A percentile compares a stretch with the other conserved stretches of the same genome.
Evolutionary conservation across 225 moss, liverwort and hornwort species (phyloP).

Genomic region (Anthoceros angustus): DNA sequence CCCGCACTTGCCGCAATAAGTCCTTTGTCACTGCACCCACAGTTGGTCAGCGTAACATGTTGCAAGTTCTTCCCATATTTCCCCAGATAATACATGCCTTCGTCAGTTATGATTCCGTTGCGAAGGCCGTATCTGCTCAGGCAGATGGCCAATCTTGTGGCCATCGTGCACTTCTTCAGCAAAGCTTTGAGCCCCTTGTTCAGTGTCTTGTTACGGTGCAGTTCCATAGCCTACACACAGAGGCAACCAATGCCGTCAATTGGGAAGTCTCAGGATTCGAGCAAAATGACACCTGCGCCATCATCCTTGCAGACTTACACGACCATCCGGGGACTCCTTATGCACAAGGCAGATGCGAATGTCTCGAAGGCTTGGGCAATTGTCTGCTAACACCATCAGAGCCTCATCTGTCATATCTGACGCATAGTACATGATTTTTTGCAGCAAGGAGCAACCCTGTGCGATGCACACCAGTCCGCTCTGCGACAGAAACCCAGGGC

Average conservation of each 20-base stretch:
- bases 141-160: conserved; percentile 39
- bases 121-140: conserved; percentile 39
- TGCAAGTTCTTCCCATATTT: conserved; percentile 30
- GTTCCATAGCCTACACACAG: conserved; percentile 30
- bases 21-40: conserved; percentile 36
- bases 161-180: conserved; percentile 30
- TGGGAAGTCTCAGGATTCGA: not conserved
- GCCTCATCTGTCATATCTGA: conserved; percentile 47
- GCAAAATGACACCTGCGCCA: not conserved
- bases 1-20: conserved; percentile 30
- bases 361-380: conserved; percentile 29
- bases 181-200: conserved; percentile 36
- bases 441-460: conserved; percentile 31
- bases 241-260: not conserved
- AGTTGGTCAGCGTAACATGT: conserved; percentile 42
- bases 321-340: conserved; percentile 14
- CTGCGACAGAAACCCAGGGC: conserved; percentile 37
- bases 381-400: conserved; percentile 30
- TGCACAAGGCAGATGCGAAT: conserved; percentile 50
- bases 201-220: conserved; percentile 41
- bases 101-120: conserved; percentile 33
- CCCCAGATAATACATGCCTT: conserved; percentile 42
- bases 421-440: conserved; percentile 42
- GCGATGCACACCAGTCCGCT: conserved; percentile 37
- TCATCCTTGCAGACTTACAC: no score